Base-by-base conservation (phyloP, 2,329 filamentous ascomycete genomes). In the Cercospora citrullina region DNA sequence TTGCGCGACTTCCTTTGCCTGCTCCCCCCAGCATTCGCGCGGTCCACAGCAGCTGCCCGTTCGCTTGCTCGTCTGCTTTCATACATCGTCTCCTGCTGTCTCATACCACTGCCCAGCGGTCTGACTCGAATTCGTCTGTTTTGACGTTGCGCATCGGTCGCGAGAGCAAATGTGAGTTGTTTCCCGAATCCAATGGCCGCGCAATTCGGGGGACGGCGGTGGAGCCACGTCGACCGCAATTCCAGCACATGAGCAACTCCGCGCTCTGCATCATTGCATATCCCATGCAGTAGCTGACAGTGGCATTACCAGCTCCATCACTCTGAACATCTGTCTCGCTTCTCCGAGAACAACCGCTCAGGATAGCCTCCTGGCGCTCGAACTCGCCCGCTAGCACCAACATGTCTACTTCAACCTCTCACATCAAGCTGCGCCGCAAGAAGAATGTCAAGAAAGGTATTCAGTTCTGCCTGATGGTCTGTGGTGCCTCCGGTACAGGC, bases 391-490 rank as follows among this genome's bases (percentile, higher is more conserved):
- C 60, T 18, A 65, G 60, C 57, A 68, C 64, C 70, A 73, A 59
- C 69, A 79, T 78, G 77, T 77, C 76, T 72, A 73, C 71, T 72
- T 73, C 71, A 67, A 75, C 72, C 69, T 67, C 66, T 67, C 75
- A 75, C 66, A 92, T 96, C 84, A 95, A 97, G 91, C 94, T 97
- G 81, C 94, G 95, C 85, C 91, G 93, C 84, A 99, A 99, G 94
- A 99, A 99, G 92, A 98, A 99, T 88, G 94, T 99, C 85, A 97
- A 97, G 91, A 97, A 97, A 89, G 95, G 95, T 80, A 98, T 99
- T 80, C 95, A 99, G 87, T 99, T 99, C 87, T 98, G 94, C 83
- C 84, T 99, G 88, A 99, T 99, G 95, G 95, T 99, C 79, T 98
- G 95, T 81, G 95, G 95, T 86, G 95, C 95, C 80, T 98, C 94